phyloP scores from a whole-genome alignment of 1,284 basidiomycete species.

The Pyrrhoderma noxium region DNA sequence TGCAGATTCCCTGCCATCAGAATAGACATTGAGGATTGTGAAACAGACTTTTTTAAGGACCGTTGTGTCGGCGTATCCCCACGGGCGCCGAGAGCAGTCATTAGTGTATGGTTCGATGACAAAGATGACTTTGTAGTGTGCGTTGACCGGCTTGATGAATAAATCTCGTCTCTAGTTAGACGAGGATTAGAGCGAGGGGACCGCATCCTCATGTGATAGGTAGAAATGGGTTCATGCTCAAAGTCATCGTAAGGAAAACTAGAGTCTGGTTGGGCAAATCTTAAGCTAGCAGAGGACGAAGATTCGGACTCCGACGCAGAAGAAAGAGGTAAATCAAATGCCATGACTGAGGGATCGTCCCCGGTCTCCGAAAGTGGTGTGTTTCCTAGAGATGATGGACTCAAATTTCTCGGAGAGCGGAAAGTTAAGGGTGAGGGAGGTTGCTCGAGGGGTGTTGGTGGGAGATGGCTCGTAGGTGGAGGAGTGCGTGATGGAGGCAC shows the following conservation, averaged over 20 bases:
- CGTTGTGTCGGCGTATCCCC: slow-evolving; percentile 16
- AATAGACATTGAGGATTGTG: slow-evolving; percentile 13
- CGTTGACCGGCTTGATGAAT: background rate
- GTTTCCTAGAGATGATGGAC: slow-evolving; percentile 10
- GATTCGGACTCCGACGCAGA: slow-evolving; percentile 10
- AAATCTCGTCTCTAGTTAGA: slow-evolving; percentile 2
- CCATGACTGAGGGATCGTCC: slow-evolving; percentile 13
- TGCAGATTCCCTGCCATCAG: background rate
- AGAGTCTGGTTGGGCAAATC: slow-evolving; percentile 8
- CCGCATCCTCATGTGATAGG: background rate
- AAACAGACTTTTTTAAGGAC: slow-evolving; percentile 14
- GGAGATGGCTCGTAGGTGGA: slow-evolving; percentile 12
- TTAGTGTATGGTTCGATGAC: slow-evolving; percentile 14
- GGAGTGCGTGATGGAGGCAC: slow-evolving; percentile 17
- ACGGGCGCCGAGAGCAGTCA: slow-evolving; percentile 8
- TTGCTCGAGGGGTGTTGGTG: slow-evolving; percentile 13
- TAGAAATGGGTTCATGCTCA: background rate
- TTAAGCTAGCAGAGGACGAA: slow-evolving; percentile 13
- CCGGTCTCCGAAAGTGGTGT: slow-evolving; percentile 3
- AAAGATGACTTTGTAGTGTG: slow-evolving; percentile 14
- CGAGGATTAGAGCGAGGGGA: slow-evolving; percentile 2
- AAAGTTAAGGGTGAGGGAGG: slow-evolving; percentile 15
- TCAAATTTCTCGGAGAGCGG: slow-evolving; percentile 11
- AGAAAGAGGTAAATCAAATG: slow-evolving; percentile 13
- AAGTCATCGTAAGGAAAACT: background rate